Conservation (phyloP, 257 asterid genomes). For the Paulownia fortunei region DNA sequence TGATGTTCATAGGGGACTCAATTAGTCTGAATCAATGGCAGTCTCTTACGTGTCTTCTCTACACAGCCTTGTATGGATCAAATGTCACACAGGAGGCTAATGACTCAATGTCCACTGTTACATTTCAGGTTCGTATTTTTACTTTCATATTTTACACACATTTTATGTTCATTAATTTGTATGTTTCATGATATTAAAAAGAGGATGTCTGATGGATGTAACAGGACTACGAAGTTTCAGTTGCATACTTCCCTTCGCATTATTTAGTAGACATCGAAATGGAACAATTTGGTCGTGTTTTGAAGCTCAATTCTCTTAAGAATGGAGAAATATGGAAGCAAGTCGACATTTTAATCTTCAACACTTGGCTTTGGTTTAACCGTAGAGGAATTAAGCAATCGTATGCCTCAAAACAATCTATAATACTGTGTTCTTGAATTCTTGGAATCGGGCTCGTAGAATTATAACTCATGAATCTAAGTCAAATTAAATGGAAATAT, state of each 20-base stretch:
- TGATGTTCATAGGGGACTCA: constrained; percentile 60
- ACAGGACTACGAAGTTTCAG: constrained; percentile 44
- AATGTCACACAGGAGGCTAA: constrained; percentile 20
- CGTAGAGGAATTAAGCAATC: constrained; percentile 46
- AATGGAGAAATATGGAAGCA: constrained; percentile 48
- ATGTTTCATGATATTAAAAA: too few species aligned
- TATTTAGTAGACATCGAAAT: constrained; percentile 52
- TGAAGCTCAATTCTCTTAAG: constrained; percentile 46
- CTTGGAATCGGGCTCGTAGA: too few species aligned
- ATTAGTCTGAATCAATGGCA: constrained; percentile 46
- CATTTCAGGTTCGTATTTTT: constrained; percentile 37
- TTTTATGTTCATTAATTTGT: neutral
- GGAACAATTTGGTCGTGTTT: constrained; percentile 39
- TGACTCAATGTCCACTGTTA: constrained; percentile 28
- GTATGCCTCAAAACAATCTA: constrained; percentile 24
- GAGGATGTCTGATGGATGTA: too few species aligned
- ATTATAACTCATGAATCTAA: too few species aligned
- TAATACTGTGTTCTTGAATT: neutral
- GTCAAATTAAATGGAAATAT: too few species aligned
- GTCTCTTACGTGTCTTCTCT: constrained; percentile 47
- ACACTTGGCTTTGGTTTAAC: constrained; percentile 59
- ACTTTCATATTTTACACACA: neutral
- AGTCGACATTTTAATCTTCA: constrained; percentile 50
- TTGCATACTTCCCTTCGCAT: constrained; percentile 35
- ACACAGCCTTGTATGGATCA: constrained; percentile 32